A percentile compares a stretch with the other conserved stretches of the same genome.
phyloP scores from a whole-genome alignment of 352 stramenopile genomes.

The Pythium utonaiense region DNA sequence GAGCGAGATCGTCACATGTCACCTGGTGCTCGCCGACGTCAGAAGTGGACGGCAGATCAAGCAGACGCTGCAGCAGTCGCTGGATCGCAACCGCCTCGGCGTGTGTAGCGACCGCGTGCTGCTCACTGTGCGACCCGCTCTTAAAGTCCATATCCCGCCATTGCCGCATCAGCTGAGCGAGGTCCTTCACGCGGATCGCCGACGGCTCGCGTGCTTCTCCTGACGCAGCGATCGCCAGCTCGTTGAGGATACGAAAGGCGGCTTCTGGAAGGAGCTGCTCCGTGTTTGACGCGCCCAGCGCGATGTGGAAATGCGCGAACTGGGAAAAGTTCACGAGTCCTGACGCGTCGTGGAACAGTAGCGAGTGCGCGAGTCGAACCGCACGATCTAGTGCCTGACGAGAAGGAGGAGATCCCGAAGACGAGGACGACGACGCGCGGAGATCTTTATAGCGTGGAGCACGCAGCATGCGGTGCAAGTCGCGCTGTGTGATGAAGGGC shows the following conservation, averaged over 20 bases:
- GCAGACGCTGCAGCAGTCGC: conserved; percentile 23
- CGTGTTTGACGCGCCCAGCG: conserved; percentile 56
- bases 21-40: conserved; percentile 41
- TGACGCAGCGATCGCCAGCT: conserved; percentile 25
- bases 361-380: conserved; percentile 50
- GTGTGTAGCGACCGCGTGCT: background rate
- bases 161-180: conserved; percentile 38
- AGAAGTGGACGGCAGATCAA: conserved; percentile 40
- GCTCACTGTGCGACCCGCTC: background rate
- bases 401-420: background rate
- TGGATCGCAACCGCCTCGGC: background rate
- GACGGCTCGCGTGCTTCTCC: conserved; percentile 15
- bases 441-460: conserved; percentile 17
- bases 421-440: background rate
- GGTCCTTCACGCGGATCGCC: conserved; percentile 48
- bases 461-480: conserved; percentile 57
- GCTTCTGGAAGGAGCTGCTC: conserved; percentile 76
- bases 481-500: conserved; percentile 53
- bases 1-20: conserved; percentile 68
- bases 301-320: conserved; percentile 88
- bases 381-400: conserved; percentile 44
- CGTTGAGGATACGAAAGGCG: conserved; percentile 70
- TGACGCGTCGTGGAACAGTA: conserved; percentile 71
- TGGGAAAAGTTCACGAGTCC: conserved; percentile 86
- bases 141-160: conserved; percentile 28